These are phyloP conservation scores for Alternaria gaisen DNA, from an alignment of 2,329 filamentous ascomycete species.

Conservation along the genomic window DNA sequence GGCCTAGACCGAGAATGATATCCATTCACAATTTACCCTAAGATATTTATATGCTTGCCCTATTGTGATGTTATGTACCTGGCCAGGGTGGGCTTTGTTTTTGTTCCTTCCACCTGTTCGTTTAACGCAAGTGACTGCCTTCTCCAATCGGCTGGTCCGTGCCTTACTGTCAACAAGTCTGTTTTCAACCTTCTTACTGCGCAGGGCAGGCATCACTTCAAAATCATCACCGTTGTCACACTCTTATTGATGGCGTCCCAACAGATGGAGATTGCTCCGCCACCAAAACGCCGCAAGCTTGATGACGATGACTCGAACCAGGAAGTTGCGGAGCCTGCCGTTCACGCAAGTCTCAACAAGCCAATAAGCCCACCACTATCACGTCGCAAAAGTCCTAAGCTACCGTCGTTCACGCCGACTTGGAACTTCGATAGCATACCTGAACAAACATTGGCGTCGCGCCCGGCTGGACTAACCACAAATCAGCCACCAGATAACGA, in stretches of 20 bases:
- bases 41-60: not conserved
- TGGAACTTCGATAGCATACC: constrained; percentile 31
- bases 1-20: constrained; percentile 33
- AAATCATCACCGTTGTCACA: not conserved
- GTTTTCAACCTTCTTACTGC: not conserved
- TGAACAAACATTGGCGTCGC: constrained; percentile 14
- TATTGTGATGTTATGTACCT: not conserved
- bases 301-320: constrained; percentile 12
- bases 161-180: not conserved
- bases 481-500: not conserved
- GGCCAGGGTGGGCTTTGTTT: not conserved
- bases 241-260: constrained; percentile 19
- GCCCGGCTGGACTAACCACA: not conserved
- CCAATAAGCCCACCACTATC: constrained; percentile 43
- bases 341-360: constrained; percentile 23
- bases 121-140: constrained; percentile 12
- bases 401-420: constrained; percentile 8
- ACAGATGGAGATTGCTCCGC: constrained; percentile 14
- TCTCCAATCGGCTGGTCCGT: constrained; percentile 7
- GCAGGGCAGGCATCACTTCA: not conserved
- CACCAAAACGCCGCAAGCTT: constrained; percentile 42
- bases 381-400: constrained; percentile 19
- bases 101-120: not conserved
- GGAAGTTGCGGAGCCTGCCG: constrained; percentile 6
- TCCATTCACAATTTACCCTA: constrained; percentile 17